Base-by-base conservation (phyloP, 371 early-diverging fungal genomes). In the Mortierella sp. region DNA sequence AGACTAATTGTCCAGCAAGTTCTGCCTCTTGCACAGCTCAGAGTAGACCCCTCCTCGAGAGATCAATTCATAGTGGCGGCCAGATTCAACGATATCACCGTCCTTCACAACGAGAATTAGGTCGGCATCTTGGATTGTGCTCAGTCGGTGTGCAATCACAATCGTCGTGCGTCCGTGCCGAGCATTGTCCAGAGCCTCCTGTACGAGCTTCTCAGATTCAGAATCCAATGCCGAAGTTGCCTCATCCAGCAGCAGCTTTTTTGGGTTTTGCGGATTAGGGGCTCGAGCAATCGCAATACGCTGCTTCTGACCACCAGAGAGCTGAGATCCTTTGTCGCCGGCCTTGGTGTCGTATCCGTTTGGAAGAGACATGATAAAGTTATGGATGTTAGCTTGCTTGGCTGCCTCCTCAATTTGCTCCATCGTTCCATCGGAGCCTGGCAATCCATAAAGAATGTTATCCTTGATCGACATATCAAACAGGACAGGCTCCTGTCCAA, bases 191-290 rank as follows among this genome's bases (percentile, higher is more conserved):
- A 99, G 81, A 0, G 96, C 97, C 48, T 87, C 86, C 70, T 98
- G 96, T 7, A 99, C 94, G n/a, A 94, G 80, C 57, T 88, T 89
- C 82, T 99, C 99, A 46, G 92, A 90, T 73, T 94, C 89, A 19
- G 91, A 89, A 81, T 98, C 97, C 48, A 98, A 82, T 4, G 97
- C 96, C 12, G 93, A 92, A 0, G 99, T 98, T 1, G 98, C 96
- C 75, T 99, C 98, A 74, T 98, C 98, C 37, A 98, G 80, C 18
- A 98, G 70, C 45, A 97, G 80, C 14, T 97, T 90, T 62, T 82
- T 85, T n/a, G n/a, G 18, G 95, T 94, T 67, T 95, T 88, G 56
- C 91, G 87, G 72, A 97, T 87, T 58, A 88, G n/a, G 64, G 0
- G 88, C 88, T 69, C 92, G 83, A 28, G 91, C 86, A 60, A 91